Percentiles rank a stretch among this genome's conserved stretches.
Conservation (phyloP, 495 filamentous ascomycete genomes). For the Penicillium parvum region DNA sequence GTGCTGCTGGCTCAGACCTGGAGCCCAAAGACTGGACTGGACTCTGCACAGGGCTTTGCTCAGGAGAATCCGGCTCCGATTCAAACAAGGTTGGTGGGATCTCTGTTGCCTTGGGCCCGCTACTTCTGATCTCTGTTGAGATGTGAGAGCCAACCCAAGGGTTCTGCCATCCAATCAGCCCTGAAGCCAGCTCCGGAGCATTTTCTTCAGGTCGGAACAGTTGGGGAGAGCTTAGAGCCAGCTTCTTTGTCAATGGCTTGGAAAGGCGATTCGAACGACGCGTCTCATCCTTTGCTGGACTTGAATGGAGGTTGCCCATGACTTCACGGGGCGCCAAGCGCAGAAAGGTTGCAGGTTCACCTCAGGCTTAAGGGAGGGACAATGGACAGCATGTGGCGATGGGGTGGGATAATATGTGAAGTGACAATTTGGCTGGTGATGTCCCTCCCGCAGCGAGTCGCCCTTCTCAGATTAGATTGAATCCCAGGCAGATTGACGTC, state of each 20-base stretch:
- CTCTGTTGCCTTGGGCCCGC: slow-evolving; percentile 10
- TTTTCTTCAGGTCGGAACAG: slow-evolving; percentile 4
- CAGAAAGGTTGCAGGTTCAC: slow-evolving; percentile 12
- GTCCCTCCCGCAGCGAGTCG: no score
- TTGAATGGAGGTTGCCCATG: slow-evolving; percentile 41
- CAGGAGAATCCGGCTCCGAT: slow-evolving; percentile 6
- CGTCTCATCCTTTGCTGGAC: slow-evolving; percentile 32
- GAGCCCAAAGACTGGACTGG: neutral
- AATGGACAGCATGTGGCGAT: slow-evolving; percentile 14
- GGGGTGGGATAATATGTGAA: neutral
- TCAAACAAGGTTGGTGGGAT: slow-evolving; percentile 18
- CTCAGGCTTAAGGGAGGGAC: slow-evolving; percentile 6
- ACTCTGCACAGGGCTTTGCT: neutral
- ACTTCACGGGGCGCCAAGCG: slow-evolving; percentile 13
- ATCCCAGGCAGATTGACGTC: slow-evolving; percentile 25
- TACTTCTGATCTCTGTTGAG: slow-evolving; percentile 10
- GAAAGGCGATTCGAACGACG: slow-evolving; percentile 39
- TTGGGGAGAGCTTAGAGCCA: slow-evolving; percentile 8
- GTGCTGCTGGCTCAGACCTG: neutral
- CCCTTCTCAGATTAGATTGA: slow-evolving; percentile 15
- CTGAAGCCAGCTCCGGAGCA: slow-evolving; percentile 7
- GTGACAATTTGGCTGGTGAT: neutral
- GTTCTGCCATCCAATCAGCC: slow-evolving; percentile 28
- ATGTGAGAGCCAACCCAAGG: slow-evolving; percentile 24
- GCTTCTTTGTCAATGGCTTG: slow-evolving; percentile 37